Percentiles rank a stretch among this genome's conserved stretches.
Conservation (phyloP, 495 filamentous ascomycete species). For the Elaphomyces granulatus region DNA sequence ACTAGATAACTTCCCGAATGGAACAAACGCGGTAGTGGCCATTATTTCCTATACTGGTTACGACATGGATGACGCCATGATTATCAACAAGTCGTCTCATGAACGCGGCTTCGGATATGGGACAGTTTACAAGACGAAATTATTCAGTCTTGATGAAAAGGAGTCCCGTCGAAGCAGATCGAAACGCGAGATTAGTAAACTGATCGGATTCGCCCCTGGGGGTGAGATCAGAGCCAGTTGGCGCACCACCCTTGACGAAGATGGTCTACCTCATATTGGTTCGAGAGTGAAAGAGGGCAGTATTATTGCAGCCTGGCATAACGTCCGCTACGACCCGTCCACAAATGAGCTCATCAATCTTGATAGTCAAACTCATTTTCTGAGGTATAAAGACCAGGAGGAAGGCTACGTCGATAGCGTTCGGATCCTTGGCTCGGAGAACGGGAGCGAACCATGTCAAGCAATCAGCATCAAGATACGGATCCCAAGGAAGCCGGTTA, state of each 20-base stretch:
- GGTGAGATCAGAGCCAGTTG: constrained; percentile 48
- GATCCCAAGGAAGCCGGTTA: constrained; percentile 76
- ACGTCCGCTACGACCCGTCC: constrained; percentile 60
- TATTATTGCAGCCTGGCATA: constrained; percentile 76
- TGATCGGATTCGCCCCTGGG: constrained; percentile 75
- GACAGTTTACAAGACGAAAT: constrained; percentile 95
- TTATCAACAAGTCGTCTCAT: constrained; percentile 93
- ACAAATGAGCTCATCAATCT: constrained; percentile 47
- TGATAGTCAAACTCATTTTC: constrained; percentile 64
- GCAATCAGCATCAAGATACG: constrained; percentile 83
- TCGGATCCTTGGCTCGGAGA: constrained; percentile 69
- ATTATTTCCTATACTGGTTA: constrained; percentile 98
- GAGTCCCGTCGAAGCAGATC: constrained; percentile 42
- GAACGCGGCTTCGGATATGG: constrained; percentile 96
- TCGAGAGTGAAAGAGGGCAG: constrained; percentile 62
- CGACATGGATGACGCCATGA: constrained; percentile 99
- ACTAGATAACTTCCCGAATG: constrained; percentile 96
- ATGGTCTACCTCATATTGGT: constrained; percentile 74
- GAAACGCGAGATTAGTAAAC: constrained; percentile 45
- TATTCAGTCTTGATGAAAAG: constrained; percentile 62
- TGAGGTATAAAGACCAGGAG: constrained; percentile 87
- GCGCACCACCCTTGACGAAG: constrained; percentile 59
- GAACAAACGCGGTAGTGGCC: constrained; percentile 90
- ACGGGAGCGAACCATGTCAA: constrained; percentile 68
- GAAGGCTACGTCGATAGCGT: constrained; percentile 84